Evolutionary conservation across 2,329 filamentous ascomycete species (phyloP).

Genomic region (Colletotrichum neosansevieriae): DNA sequence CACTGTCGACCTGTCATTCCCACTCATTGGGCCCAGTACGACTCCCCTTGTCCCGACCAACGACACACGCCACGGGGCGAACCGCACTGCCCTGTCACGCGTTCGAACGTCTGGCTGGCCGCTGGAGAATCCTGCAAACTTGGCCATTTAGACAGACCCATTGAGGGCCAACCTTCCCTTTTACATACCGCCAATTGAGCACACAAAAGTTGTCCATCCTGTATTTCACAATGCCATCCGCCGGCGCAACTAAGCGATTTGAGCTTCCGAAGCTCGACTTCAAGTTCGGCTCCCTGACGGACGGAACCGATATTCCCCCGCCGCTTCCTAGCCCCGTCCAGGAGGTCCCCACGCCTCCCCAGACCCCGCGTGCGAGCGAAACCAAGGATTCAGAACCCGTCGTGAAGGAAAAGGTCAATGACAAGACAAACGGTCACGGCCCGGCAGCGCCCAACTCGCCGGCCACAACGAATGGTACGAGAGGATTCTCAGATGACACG

Average conservation of each 20-base stretch:
- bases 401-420: conserved; percentile 41
- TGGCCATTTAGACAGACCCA: conserved; percentile 23
- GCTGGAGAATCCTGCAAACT: conserved; percentile 35
- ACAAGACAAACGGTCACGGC: conserved; percentile 42
- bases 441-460: conserved; percentile 37
- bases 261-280: conserved; percentile 70
- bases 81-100: conserved; percentile 38
- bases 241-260: conserved; percentile 54
- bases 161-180: conserved; percentile 24
- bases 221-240: conserved; percentile 27
- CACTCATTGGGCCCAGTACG: conserved; percentile 21
- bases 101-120: conserved; percentile 25
- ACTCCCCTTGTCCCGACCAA: conserved; percentile 22
- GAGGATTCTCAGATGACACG: conserved; percentile 62
- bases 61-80: conserved; percentile 39
- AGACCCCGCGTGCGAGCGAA: conserved; percentile 46
- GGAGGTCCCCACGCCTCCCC: conserved; percentile 60
- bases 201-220: conserved; percentile 25
- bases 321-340: conserved; percentile 66
- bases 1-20: conserved; percentile 2
- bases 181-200: conserved; percentile 35
- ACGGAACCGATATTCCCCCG: conserved; percentile 71
- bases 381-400: conserved; percentile 44
- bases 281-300: conserved; percentile 70
- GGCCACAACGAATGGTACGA: conserved; percentile 54